Base-by-base conservation (phyloP, 2,329 filamentous ascomycete genomes). In the Aureobasidium leucospermi region DNA sequence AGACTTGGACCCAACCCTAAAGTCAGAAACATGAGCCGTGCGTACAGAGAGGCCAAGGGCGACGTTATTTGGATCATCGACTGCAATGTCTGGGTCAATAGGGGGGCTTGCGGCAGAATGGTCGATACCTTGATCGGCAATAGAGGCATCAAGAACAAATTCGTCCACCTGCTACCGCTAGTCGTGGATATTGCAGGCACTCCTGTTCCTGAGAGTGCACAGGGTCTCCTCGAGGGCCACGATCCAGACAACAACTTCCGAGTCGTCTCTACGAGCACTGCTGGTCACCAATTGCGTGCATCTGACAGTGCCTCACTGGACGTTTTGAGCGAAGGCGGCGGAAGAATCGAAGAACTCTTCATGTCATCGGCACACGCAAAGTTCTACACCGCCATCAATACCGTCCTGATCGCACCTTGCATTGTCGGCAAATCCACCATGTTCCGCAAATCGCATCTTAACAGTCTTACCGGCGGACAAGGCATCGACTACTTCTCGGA, bases 381-480 rank as follows among this genome's bases (percentile, higher is more conserved):
- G 71, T 97, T 99, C 79, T 99, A 99, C 76, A 88, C 87, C 8
- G 94, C 93, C 62, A 99, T 99, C 80, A 97, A 97, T 74, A 89
- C 90, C 0, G 90, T 96, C 15, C 82, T 88, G 3, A 76, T 97
- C 56, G 94, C 94, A 0, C 94, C 95, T 8, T 99, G 94, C 73
- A 88, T 96, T 60, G 87, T 97, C 23, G 94, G 94, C 53, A 99
- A 99, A 76, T 96, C 90, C 68, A 97, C 95, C 76, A 97, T 99
- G 92, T 99, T 97, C 75, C 88, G 94, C 61, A 89, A 88, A 63
- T 89, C 90, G 0, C 93, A 99, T 68, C 84, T 99, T 38, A 84
- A 96, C 73, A 81, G 82, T 64, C 82, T 94, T 8, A 87, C 85
- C 0, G 67, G 73, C 0, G 79, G 69, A 71, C 85, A 75, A 0